Percentiles rank a stretch among this genome's conserved stretches.
Evolutionary conservation across 2,329 filamentous ascomycete genomes (phyloP).

Genomic region (Colletotrichum musicola): DNA sequence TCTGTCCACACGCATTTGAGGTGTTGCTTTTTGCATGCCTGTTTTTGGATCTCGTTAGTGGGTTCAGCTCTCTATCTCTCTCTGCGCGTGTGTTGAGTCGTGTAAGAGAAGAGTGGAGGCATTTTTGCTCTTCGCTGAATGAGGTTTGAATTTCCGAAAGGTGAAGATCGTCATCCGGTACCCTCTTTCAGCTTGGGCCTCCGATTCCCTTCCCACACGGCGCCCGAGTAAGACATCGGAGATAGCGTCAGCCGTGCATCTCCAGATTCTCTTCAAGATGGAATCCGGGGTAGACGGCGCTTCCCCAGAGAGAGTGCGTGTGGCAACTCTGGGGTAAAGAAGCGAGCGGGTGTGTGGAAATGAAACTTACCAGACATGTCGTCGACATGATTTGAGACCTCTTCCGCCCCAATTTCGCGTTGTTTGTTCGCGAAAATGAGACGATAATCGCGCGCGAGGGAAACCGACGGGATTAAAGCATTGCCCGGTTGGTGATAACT

Average conservation of each 20-base stretch:
- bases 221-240: background rate
- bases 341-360: background rate
- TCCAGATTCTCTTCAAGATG: slow-evolving; percentile 10
- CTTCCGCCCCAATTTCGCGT: background rate
- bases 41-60: background rate
- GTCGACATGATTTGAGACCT: slow-evolving; percentile 31
- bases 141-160: slow-evolving; percentile 21
- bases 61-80: background rate
- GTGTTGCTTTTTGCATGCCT: slow-evolving; percentile 29
- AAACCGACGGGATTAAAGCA: slow-evolving; percentile 11
- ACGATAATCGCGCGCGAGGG: background rate
- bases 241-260: background rate
- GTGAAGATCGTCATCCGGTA: too few species aligned
- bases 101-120: background rate
- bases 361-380: slow-evolving; percentile 27
- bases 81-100: background rate
- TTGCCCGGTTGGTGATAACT: slow-evolving; percentile 20
- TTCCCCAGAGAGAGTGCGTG: background rate
- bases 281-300: slow-evolving; percentile 18
- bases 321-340: slow-evolving; percentile 25
- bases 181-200: too few species aligned
- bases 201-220: background rate
- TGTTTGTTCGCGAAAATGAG: slow-evolving; percentile 15
- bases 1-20: slow-evolving; percentile 29
- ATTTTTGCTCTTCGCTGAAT: background rate